These are phyloP conservation scores for Chamaecyparis obtusa DNA, from an alignment of 75 land plant genomes.

Conservation along the genomic window DNA sequence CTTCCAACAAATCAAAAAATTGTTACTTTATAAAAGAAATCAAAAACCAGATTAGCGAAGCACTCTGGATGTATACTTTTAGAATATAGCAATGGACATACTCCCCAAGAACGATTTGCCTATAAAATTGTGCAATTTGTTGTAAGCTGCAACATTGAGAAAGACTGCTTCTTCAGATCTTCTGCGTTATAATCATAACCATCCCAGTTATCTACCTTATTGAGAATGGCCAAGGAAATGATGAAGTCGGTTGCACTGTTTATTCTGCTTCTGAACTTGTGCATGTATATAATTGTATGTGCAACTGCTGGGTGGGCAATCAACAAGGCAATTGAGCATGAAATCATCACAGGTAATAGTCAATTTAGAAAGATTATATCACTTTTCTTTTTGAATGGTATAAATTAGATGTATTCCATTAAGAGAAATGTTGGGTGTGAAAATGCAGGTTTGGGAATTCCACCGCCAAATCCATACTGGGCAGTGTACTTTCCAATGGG, in stretches of 20 bases:
- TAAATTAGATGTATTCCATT: too few species aligned
- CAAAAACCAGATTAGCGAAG: too few species aligned
- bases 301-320: constrained; percentile 50
- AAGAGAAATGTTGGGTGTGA: background rate
- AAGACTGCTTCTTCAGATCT: too few species aligned
- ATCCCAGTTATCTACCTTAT: background rate
- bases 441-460: constrained; percentile 31
- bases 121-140: too few species aligned
- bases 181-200: background rate
- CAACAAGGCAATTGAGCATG: constrained; percentile 48
- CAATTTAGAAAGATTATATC: too few species aligned
- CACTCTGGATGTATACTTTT: too few species aligned
- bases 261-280: constrained; percentile 52
- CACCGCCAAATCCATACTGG: constrained; percentile 47
- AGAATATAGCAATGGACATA: too few species aligned
- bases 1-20: too few species aligned
- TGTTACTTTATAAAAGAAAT: too few species aligned
- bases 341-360: background rate
- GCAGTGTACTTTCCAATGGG: constrained; percentile 65
- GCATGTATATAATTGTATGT: constrained; percentile 43
- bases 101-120: too few species aligned
- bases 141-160: too few species aligned
- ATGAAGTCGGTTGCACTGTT: constrained; percentile 24
- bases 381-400: too few species aligned
- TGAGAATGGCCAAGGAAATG: constrained; percentile 29